A percentile compares a stretch with the other conserved stretches of the same genome.
phyloP scores from a whole-genome alignment of 306 rosid genomes.

The Herpetospermum pedunculosum region DNA sequence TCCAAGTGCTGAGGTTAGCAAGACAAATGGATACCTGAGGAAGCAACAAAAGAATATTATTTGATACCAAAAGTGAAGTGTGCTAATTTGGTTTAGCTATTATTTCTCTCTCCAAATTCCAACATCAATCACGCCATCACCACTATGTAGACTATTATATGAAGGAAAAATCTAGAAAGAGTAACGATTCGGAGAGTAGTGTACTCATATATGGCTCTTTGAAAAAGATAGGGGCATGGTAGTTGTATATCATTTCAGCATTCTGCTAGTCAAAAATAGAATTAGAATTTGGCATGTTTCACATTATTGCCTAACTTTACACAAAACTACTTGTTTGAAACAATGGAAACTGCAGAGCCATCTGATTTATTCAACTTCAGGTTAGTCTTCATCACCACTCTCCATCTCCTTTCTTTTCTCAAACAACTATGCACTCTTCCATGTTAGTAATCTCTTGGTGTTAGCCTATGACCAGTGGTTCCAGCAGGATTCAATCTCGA shows the following conservation, averaged over 20 bases:
- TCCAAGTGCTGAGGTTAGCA: conserved; percentile 3
- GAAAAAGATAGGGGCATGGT: conserved; percentile 7
- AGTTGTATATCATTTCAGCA: neutral
- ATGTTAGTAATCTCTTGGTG: conserved; percentile 3
- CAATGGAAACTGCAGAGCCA: neutral
- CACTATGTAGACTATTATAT: conserved; percentile 12
- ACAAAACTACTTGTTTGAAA: neutral
- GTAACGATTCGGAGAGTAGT: neutral
- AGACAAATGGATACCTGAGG: neutral
- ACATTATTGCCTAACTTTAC: neutral
- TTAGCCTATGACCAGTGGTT: neutral
- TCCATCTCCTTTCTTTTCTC: neutral
- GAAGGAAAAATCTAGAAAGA: neutral
- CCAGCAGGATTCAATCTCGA: neutral
- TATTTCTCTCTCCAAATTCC: conserved; percentile 6
- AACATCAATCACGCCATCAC: conserved; percentile 16
- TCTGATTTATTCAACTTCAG: conserved; percentile 2
- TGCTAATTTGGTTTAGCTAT: neutral
- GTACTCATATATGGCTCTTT: conserved; percentile 2
- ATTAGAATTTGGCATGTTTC: neutral
- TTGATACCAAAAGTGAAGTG: conserved; percentile 22
- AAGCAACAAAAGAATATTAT: conserved; percentile 22
- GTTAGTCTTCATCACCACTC: neutral
- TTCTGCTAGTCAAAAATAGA: neutral
- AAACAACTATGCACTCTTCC: neutral